A percentile compares a stretch with the other conserved stretches of the same genome.
These are phyloP conservation scores for Anthostomella pinea DNA, from an alignment of 2,329 filamentous ascomycete species.

Conservation along the genomic window DNA sequence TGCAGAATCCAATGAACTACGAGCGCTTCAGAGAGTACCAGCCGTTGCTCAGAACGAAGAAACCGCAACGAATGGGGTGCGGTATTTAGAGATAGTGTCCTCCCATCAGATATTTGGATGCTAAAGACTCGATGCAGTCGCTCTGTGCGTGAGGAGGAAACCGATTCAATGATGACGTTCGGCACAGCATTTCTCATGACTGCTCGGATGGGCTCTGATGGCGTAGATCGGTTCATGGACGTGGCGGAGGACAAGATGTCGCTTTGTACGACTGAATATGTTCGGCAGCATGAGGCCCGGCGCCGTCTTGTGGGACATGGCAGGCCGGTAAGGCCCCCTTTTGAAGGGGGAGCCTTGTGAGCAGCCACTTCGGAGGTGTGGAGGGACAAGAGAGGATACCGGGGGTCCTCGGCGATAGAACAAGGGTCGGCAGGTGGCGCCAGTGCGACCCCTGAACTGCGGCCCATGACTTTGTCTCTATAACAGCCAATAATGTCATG, in stretches of 20 bases:
- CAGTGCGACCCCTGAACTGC: constrained; percentile 22
- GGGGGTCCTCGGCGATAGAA: constrained; percentile 22
- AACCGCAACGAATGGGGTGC: constrained; percentile 43
- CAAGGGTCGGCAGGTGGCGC: constrained; percentile 23
- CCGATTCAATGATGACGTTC: constrained; percentile 30
- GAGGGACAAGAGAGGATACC: constrained; percentile 22
- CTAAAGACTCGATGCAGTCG: constrained; percentile 42
- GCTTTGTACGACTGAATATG: constrained; percentile 25
- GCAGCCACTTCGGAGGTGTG: constrained; percentile 17
- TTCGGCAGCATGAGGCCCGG: constrained; percentile 25
- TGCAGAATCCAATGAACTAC: constrained; percentile 44
- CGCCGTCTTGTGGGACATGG: constrained; percentile 29
- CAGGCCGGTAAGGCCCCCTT: constrained; percentile 22
- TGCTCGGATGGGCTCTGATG: constrained; percentile 33
- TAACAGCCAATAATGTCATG: constrained; percentile 9
- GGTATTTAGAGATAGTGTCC: constrained; percentile 40
- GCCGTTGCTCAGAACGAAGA: constrained; percentile 45
- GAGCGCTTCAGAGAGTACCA: constrained; percentile 43
- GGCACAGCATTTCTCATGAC: constrained; percentile 35
- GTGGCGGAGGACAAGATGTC: constrained; percentile 19
- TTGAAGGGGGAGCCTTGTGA: constrained; percentile 21
- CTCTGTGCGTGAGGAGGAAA: constrained; percentile 35
- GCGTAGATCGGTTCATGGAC: constrained; percentile 35
- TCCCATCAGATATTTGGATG: constrained; percentile 41
- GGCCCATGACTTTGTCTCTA: constrained; percentile 22